Conservation (phyloP, 495 filamentous ascomycete genomes). For the Neurospora sp. region DNA sequence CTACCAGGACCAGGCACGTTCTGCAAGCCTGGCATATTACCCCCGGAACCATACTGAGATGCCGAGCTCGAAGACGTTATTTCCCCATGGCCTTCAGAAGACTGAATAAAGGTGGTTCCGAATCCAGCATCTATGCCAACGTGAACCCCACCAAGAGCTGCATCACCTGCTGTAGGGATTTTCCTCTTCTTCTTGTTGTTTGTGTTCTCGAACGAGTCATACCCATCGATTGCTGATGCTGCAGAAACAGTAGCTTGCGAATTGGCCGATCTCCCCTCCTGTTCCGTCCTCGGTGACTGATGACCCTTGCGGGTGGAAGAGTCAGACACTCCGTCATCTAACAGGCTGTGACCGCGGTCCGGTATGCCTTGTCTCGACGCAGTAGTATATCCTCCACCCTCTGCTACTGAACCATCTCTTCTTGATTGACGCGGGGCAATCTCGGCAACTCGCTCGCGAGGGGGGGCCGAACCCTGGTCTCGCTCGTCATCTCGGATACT, state of each 20-base stretch:
- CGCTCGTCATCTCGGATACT: slow-evolving; percentile 30
- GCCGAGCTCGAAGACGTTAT: slow-evolving; percentile 25
- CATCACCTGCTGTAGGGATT: slow-evolving; percentile 76
- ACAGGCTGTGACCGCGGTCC: slow-evolving; percentile 3
- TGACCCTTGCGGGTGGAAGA: slow-evolving; percentile 16
- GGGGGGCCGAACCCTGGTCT: slow-evolving; percentile 6
- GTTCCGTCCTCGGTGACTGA: slow-evolving; percentile 16
- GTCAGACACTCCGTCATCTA: slow-evolving; percentile 10
- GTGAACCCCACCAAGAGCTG: slow-evolving; percentile 44
- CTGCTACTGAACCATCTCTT: slow-evolving; percentile 21
- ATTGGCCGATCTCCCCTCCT: slow-evolving; percentile 29
- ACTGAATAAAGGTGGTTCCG: slow-evolving; percentile 11
- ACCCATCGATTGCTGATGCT: slow-evolving; percentile 64
- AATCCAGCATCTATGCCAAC: slow-evolving; percentile 33
- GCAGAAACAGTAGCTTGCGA: slow-evolving; percentile 38
- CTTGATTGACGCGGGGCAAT: slow-evolving; percentile 16
- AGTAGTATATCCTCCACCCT: slow-evolving; percentile 29
- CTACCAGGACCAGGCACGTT: slow-evolving; percentile 69
- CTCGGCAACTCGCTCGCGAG: slow-evolving; percentile 14
- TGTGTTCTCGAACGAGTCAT: slow-evolving; percentile 95
- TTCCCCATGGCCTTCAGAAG: slow-evolving; percentile 22
- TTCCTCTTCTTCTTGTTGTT: slow-evolving; percentile 99
- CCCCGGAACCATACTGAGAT: slow-evolving; percentile 26
- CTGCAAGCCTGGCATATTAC: slow-evolving; percentile 39
- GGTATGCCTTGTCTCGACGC: slow-evolving; percentile 6